Base-by-base conservation (phyloP, 169 alveolate genomes). In the Plasmodium falciparum region DNA sequence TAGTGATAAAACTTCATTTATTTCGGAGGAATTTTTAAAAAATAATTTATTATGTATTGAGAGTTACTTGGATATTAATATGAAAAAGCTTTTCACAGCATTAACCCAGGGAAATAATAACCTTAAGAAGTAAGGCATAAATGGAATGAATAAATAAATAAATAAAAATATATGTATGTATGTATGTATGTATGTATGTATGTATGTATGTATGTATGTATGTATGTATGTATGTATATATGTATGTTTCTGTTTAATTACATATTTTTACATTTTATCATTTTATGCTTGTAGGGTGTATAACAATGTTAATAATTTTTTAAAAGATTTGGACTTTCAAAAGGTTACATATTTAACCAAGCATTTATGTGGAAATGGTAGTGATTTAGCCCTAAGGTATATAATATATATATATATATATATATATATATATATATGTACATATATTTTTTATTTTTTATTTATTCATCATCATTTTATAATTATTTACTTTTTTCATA, bases 351-450 rank as follows among this genome's bases (percentile, higher is more conserved):
- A 63, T 65, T 12, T 76, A 43, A 76, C 89, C 47, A 76, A 76
- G 24, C 89, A 76, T 56, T 65, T 76, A 62, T 76, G 89, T 65
- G 89, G 89, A 15, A 76, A 76, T 58, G 89, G 89, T 11, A 76
- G 69, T 17, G 74, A 76, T 56, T 26, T 76, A 47, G 89, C 74
- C 11, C 24, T 76, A 63, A 52, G 63, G 89, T 63, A 59, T 26
- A 22, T 24, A 24, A n/a, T n/a, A n/a, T n/a, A 24, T 24, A 24
- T 24, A 24, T 24, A 24, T 24, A 24, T 24, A 24, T 24, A 24
- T 24, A 24, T 24, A 24, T 24, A 26, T 22, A 65, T 17, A 69
- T 2, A 69, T 45, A 15, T 50, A 50, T n/a, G 11, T n/a, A 50
- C 3, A 50, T 50, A 50, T 50, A 3, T 50, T 50, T 50, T 50